These are phyloP conservation scores for Silene coronaria DNA, from an alignment of 179 eudicot genomes.

Conservation along the genomic window DNA sequence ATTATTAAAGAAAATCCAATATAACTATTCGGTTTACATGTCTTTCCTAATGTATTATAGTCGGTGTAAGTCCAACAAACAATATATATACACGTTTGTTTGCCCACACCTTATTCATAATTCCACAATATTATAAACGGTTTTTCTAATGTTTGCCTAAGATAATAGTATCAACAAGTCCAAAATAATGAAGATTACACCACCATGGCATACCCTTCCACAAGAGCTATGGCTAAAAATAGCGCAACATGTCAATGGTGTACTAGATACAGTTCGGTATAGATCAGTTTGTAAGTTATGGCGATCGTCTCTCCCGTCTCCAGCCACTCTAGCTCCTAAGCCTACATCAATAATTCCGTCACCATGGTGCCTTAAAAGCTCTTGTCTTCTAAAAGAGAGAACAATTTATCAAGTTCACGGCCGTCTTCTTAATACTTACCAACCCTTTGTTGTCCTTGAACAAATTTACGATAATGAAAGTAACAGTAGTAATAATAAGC, in stretches of 20 bases:
- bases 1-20: too few relatives aligned
- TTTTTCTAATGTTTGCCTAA: too few relatives aligned
- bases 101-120: too few relatives aligned
- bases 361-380: background rate
- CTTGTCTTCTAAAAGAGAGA: background rate
- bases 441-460: background rate
- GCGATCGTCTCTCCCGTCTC: background rate
- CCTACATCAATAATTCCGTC: background rate
- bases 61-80: too few relatives aligned
- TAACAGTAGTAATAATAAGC: background rate
- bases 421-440: too few relatives aligned
- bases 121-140: too few relatives aligned
- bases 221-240: background rate
- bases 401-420: background rate
- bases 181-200: background rate
- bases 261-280: background rate
- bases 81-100: too few relatives aligned
- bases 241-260: background rate
- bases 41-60: too few relatives aligned
- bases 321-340: background rate
- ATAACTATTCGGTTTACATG: too few relatives aligned
- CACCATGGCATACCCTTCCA: background rate
- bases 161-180: background rate
- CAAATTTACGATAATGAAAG: background rate
- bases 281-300: background rate